Base-by-base conservation (phyloP, 2,329 filamentous ascomycete species). In the Fonsecaea multimorphosa region DNA sequence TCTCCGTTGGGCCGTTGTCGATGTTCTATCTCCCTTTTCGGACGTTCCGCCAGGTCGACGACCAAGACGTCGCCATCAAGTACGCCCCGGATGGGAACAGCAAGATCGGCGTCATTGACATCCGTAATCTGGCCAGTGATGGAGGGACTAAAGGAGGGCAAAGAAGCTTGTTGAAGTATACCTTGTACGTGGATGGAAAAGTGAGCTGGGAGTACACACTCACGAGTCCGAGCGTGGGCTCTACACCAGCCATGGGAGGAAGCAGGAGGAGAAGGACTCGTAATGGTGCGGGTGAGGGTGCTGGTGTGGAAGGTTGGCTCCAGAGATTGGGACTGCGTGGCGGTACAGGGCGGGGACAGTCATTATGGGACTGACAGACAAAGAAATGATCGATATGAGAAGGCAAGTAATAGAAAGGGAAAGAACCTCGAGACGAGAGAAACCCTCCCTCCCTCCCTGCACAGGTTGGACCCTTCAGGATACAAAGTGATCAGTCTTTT, bases 21-120 rank as follows among this genome's bases (percentile, higher is more conserved):
- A 96, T 98, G 84, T 99, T 99, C 75, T 97, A 95, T 72, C 85
- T 95, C 3, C 95, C 95, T 0, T 80, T 94, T 27, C 85, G 89
- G 1, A 94, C 92, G 0, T 99, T 98, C 77, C 84, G 83, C 71
- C 92, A 97, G 78, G 86, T 85, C 0, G 92, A 96, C 71, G 84
- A 89, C 1, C 88, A 93, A 72, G 95, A 98, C 78, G 86, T 97
- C 11, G 85, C 89, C 75, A 84, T 98, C 69, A 92, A 94, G 87
- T 96, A 86, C 81, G 85, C 86, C 53, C 91, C 94, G 1, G 86
- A 89, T 65, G 94, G 94, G 1, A 93, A 92, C 74, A 93, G 89
- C 68, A 98, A 98, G 76, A 94, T 97, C 77, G 92, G 92, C 1
- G 87, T 89, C 0, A 84, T 96, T 31, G 91, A 92, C 24, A 93